Base-by-base conservation (phyloP, 495 filamentous ascomycete genomes). In the Penicillium fimorum region DNA sequence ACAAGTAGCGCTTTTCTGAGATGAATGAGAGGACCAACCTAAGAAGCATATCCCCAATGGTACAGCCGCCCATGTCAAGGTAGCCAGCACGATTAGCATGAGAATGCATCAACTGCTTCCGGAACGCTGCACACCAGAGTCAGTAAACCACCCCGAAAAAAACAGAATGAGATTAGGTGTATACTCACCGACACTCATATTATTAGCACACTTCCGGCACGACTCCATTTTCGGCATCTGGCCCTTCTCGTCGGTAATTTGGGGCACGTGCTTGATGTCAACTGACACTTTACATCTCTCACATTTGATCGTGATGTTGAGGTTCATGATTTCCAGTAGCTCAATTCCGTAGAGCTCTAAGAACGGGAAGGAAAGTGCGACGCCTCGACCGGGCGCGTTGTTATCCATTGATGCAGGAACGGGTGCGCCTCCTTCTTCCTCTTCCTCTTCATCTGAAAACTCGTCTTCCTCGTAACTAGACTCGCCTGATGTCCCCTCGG, bases 331-430 rank as follows among this genome's bases (percentile, higher is more conserved):
- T 58, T 96, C 87, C 33, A 96, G 77, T 2, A 96, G 73, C 63
- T 96, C 90, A 53, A 96, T 87, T 44, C 87, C 83, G 59, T 93
- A 82, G 4, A 96, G 83, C 57, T 93, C 89, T 47, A 96, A 72
- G 22, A 81, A 85, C 0, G 92, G 92, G 65, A 96, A 92, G 3
- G 87, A 92, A 13, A 97, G 79, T 5, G 89, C 83, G 40, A 90
- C 87, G 20, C 92, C 92, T 46, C 78, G 75, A 58, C 87, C 83
- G 64, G 82, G 59, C 2, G 60, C 44, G 4, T 58, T 47, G 22
- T 63, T 65, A 44, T 70, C 59, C 35, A 73, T 57, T 5, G 67
- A 44, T 20, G 65, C 63, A 29, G 71, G 68, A 10, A 73, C 62
- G 8, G 75, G 70, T 10, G 71, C 67, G n/a, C 75, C 70, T 2